phyloP scores from a whole-genome alignment of 306 rosid genomes.

The Benincasa hispida region DNA sequence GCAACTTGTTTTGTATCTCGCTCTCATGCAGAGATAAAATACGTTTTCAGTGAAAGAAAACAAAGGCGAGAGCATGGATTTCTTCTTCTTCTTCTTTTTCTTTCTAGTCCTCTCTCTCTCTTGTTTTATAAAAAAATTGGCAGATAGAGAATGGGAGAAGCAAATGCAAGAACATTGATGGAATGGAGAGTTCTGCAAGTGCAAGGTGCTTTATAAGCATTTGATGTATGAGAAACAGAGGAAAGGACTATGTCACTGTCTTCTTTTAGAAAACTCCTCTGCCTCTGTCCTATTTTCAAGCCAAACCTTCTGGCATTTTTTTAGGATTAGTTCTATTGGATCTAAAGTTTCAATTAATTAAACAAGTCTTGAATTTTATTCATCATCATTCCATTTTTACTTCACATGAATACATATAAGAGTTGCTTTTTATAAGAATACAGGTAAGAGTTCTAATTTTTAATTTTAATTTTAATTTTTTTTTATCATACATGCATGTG shows the following conservation, averaged over 20 bases:
- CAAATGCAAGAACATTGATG: constrained; percentile 7
- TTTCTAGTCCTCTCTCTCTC: background rate
- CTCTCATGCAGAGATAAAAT: background rate
- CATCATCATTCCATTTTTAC: background rate
- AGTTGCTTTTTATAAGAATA: background rate
- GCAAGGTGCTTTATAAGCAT: constrained; percentile 22
- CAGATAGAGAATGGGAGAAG: background rate
- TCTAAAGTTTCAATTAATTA: background rate
- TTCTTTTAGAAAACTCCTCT: background rate
- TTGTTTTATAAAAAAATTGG: background rate
- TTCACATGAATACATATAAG: background rate
- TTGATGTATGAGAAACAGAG: constrained; percentile 3
- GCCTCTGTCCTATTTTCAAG: background rate
- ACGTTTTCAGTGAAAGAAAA: background rate
- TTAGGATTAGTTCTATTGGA: background rate
- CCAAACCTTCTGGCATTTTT: background rate
- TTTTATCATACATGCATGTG: too few species aligned
- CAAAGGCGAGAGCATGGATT: background rate
- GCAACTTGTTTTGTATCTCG: constrained; percentile 2
- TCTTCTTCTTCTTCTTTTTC: constrained; percentile 1
- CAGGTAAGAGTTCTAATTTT: background rate
- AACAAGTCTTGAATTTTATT: background rate
- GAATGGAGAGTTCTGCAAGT: constrained; percentile 10
- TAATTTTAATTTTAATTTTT: too few species aligned
- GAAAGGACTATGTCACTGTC: constrained; percentile 15